These are phyloP conservation scores for Didymella pinodella DNA, from an alignment of 2,329 filamentous ascomycete genomes.

Conservation along the genomic window DNA sequence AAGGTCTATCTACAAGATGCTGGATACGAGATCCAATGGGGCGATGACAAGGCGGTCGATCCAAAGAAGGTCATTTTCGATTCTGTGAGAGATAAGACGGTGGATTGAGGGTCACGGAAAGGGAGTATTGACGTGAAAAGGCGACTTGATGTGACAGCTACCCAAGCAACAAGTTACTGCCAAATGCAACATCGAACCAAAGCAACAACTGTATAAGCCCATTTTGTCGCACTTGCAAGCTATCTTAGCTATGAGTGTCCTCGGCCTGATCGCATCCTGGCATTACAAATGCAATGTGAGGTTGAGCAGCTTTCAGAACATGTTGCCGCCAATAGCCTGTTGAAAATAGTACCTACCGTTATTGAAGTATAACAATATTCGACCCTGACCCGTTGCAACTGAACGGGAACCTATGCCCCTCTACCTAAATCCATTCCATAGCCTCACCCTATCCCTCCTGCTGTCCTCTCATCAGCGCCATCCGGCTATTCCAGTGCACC, in stretches of 20 bases:
- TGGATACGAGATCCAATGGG: slow-evolving; percentile 37
- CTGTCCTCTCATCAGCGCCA: slow-evolving; percentile 1
- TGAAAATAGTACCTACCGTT: not conserved
- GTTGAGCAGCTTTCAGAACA: not conserved
- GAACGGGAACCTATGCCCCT: not conserved
- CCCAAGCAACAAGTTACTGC: not conserved
- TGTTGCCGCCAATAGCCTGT: not conserved
- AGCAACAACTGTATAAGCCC: not conserved
- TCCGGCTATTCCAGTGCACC: slow-evolving; percentile 11
- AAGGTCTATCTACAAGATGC: slow-evolving; percentile 33
- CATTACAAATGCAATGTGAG: not conserved
- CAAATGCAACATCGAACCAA: not conserved
- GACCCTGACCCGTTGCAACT: not conserved
- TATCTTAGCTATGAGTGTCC: not conserved
- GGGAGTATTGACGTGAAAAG: not conserved
- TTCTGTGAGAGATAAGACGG: slow-evolving; percentile 13
- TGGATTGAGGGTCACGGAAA: not conserved
- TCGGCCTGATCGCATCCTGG: not conserved
- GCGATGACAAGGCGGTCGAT: slow-evolving; percentile 31
- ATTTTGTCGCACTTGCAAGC: not conserved
- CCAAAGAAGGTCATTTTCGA: slow-evolving; percentile 23
- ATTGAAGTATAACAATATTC: not conserved
- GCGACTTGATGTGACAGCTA: not conserved
- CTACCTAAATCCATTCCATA: not conserved
- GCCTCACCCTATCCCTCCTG: not conserved